Evolutionary conservation across 805 yeast genomes (phyloP).

Genomic region (Cyberlindnera galapagoensis): DNA sequence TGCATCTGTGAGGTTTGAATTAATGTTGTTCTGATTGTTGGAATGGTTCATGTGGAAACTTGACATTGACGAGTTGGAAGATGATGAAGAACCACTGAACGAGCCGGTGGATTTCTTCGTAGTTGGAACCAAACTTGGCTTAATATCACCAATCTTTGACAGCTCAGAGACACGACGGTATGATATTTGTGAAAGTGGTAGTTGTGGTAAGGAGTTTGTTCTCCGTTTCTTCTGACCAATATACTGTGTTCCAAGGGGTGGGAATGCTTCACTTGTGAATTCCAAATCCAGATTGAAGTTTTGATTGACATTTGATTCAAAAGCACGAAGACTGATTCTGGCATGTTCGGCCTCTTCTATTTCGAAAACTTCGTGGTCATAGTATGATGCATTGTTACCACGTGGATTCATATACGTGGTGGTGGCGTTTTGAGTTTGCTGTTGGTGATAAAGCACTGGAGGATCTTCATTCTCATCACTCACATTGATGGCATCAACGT

Average conservation of each 20-base stretch:
- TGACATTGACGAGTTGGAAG: conserved; percentile 1
- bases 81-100: conserved; percentile 5
- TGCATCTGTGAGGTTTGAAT: too few relatives aligned
- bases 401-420: too few relatives aligned
- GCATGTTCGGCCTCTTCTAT: background rate
- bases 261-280: conserved; percentile 2
- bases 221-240: conserved; percentile 36
- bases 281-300: conserved; percentile 12
- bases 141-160: conserved; percentile 36
- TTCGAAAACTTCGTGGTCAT: too few relatives aligned
- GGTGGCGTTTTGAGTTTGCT: too few relatives aligned
- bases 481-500: background rate
- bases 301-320: conserved; percentile 5
- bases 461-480: background rate
- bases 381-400: too few relatives aligned
- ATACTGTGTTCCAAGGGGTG: conserved; percentile 11
- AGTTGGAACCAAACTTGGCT: conserved; percentile 27
- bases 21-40: conserved; percentile 3
- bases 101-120: conserved; percentile 5
- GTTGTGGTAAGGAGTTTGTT: conserved; percentile 49
- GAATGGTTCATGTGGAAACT: conserved; percentile 1
- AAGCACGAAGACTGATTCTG: conserved; percentile 2
- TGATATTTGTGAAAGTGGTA: conserved; percentile 39
- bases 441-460: too few relatives aligned
- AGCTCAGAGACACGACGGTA: conserved; percentile 32